Evolutionary conservation across 2,329 filamentous ascomycete genomes (phyloP), one percentile per base, ranked within the genome.

Genomic region (Colletotrichum sp.): DNA sequence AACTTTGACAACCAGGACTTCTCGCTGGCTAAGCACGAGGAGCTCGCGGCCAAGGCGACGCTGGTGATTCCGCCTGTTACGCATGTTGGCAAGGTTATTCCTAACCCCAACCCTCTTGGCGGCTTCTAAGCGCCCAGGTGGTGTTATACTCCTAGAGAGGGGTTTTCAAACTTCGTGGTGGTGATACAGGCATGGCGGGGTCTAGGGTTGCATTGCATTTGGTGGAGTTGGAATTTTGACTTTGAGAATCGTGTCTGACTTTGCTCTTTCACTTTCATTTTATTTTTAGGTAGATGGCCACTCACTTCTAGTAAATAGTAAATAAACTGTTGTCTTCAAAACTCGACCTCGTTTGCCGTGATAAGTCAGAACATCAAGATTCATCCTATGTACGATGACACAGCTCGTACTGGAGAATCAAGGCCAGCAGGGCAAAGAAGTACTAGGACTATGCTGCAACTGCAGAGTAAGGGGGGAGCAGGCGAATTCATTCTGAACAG

Each of bases 101-200:
- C 79, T 62, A 86, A 86, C 79, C 84, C 84, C 72, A 85, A 86
- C 78, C 85, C 85, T 47, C 74, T 79, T 43, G 78, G 82, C 8
- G 84, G 85, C 9, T 84, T 86, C 55, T 68, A 68, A 55, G 29
- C 12, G n/a, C 6, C 2, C 5, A n/a, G 43, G 5, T 59, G 18
- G 31, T 16, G 24, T 11, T 13, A 7, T 7, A 12, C 4, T 27
- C 2, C 5, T 0, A 57, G 18, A n/a, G 38, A 47, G 38, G 9
- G 38, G 9, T 0, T n/a, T 47, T n/a, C 18, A 12, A 12, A 9
- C 38, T 47, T 47, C 5, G 9, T 5, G 38, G 18, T n/a, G 11
- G n/a, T 51, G n/a, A 8, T 51, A 8, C 0, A 13, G 2, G n/a
- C 6, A 13, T 51, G 43, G 43, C 43, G 0, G 4, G 11, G 43